Evolutionary conservation across 2,329 filamentous ascomycete genomes (phyloP), one percentile per base, ranked within the genome.

Genomic region (Ophiobolus disseminans): DNA sequence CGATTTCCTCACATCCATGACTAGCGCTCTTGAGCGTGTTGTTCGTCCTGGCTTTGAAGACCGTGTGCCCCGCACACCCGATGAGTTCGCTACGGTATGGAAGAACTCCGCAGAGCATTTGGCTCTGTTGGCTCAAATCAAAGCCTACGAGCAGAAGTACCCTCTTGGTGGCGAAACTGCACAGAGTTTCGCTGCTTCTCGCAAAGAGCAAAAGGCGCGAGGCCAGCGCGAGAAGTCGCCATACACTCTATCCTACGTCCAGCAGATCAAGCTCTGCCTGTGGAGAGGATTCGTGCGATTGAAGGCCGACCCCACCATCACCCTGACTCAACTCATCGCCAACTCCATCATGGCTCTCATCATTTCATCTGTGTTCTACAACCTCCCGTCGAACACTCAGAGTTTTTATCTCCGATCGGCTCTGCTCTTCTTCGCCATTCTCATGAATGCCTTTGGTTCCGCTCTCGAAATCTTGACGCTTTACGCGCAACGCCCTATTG

Each of bases 401-500:
- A 90, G 86, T 64, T 95, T 96, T 78, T 95, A 86, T 76, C 82
- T 84, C 62, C 85, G 91, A 53, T 89, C 88, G 57, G 86, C 89
- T 35, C 80, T 96, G 19, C 78, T 96, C 42, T 96, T 96, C 83
- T 94, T 96, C 68, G 89, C 90, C 59, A 86, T 91, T 65, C 78
- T 96, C 51, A 86, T 94, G 78, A 95, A 94, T 72, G 90, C 90
- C 37, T 94, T 95, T 65, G 82, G 86, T 53, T 88, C 85, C 68
- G 88, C 88, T 46, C 81, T 94, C 30, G 90, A 94, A 80, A 94
- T 96, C 68, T 74, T 94, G 25, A 91, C 89, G 0, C 81, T 96
- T 4, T 97, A 94, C 68, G 84, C 89, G 2, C 91, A 96, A 82
- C 87, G 92, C 28, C 88, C 89, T 1, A 96, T 96, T 62, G 90